Evolutionary conservation across 768 basidiomycete genomes (phyloP).

Genomic region (Lactarius hengduanensis): DNA sequence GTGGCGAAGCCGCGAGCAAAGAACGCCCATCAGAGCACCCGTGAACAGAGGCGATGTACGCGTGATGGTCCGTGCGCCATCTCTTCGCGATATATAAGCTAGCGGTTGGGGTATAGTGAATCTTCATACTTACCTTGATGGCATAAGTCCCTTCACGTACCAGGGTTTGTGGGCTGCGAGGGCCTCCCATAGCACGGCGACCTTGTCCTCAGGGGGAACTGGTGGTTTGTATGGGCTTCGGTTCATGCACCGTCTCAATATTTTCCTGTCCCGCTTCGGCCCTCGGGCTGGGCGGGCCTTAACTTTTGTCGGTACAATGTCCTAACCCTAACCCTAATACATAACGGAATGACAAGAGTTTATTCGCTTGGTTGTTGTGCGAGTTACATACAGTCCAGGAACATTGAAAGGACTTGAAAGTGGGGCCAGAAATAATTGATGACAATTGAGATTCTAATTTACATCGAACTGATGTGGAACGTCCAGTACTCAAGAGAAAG

Average conservation of each 20-base stretch:
- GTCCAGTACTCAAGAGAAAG: neutral
- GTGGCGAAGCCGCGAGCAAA: neutral
- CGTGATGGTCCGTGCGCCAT: neutral
- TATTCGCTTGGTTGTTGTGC: neutral
- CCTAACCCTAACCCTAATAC: slow-evolving; percentile 21
- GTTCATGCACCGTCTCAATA: slow-evolving; percentile 79
- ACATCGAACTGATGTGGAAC: neutral
- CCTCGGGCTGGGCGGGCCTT: slow-evolving; percentile 37
- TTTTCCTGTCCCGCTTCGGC: slow-evolving; percentile 71
- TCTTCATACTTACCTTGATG: slow-evolving; percentile 35
- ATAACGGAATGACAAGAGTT: neutral
- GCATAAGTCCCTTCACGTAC: slow-evolving; percentile 33
- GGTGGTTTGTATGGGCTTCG: slow-evolving; percentile 49
- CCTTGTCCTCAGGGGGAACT: slow-evolving; percentile 32
- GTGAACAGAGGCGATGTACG: neutral
- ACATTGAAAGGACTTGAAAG: neutral
- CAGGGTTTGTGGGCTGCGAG: slow-evolving; percentile 31
- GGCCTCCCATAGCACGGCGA: slow-evolving; percentile 34
- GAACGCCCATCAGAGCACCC: neutral
- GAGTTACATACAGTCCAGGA: neutral
- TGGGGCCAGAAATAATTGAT: neutral
- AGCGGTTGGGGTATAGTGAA: neutral
- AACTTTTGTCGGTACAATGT: neutral
- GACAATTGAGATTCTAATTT: neutral
- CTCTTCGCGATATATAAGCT: neutral